phyloP scores from a whole-genome alignment of 495 filamentous ascomycete genomes.

The Xylaria grammica region DNA sequence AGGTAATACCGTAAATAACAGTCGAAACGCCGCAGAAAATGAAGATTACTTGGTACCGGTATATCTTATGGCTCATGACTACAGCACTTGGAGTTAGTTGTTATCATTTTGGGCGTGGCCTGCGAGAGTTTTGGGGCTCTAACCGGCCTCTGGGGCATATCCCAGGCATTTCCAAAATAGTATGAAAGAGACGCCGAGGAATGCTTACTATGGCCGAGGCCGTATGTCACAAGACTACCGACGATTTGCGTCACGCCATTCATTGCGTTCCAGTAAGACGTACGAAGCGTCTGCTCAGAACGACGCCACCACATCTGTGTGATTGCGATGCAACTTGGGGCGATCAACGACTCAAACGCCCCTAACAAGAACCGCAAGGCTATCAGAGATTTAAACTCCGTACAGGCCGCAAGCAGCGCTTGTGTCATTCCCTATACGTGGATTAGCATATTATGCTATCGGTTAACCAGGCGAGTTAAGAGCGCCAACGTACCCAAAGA shows the following conservation, averaged over 20 bases:
- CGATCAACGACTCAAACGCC: conserved; percentile 51
- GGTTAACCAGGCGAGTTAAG: background rate
- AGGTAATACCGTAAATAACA: conserved; percentile 43
- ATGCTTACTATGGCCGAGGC: conserved; percentile 58
- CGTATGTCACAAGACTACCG: conserved; percentile 60
- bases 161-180: no score
- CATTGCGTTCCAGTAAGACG: conserved; percentile 59
- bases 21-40: conserved; percentile 58
- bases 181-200: no score
- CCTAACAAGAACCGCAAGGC: conserved; percentile 48
- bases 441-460: background rate
- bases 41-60: conserved; percentile 66
- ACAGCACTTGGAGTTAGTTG: no score
- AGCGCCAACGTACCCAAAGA: conserved; percentile 38
- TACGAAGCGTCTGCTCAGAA: conserved; percentile 56
- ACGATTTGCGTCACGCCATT: conserved; percentile 55
- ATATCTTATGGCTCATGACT: conserved; percentile 53
- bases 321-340: conserved; percentile 55
- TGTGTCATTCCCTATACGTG: conserved; percentile 38
- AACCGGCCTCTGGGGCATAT: no score
- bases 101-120: no score
- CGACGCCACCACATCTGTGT: conserved; percentile 63
- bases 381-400: conserved; percentile 51
- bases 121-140: no score
- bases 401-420: conserved; percentile 46